These are phyloP conservation scores for Carex kokanica DNA, from an alignment of 176 grass and related monocot genomes.

Conservation along the genomic window DNA sequence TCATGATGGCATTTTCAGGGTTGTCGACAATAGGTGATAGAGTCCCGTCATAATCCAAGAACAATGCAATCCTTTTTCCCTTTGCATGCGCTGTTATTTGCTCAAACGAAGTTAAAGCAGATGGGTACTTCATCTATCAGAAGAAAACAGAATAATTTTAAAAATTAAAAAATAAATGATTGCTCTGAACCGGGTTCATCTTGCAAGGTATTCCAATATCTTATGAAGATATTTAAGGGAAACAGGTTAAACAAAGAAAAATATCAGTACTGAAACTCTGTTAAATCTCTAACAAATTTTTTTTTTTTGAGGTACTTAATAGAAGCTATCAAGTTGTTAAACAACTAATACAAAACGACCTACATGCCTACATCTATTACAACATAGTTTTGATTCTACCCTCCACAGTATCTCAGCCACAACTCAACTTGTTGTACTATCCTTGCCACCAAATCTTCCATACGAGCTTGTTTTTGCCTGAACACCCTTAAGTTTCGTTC, in stretches of 20 bases:
- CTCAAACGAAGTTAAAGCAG: slow-evolving; percentile 71
- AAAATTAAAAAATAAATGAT: neutral
- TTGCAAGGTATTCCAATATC: neutral
- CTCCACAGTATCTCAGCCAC: too few species aligned
- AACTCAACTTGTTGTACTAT: too few species aligned
- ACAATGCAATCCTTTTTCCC: slow-evolving; percentile 66
- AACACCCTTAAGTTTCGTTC: too few species aligned
- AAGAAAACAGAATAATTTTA: neutral
- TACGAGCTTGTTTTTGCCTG: too few species aligned
- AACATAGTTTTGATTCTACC: too few species aligned
- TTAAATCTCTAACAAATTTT: neutral
- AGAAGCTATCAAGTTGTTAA: too few species aligned
- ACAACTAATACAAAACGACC: too few species aligned
- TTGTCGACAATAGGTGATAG: slow-evolving; percentile 93
- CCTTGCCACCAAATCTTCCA: too few species aligned
- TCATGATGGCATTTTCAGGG: slow-evolving; percentile 83
- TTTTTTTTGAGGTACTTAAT: neutral
- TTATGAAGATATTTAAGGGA: neutral
- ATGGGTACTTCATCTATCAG: slow-evolving; percentile 65
- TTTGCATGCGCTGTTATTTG: slow-evolving; percentile 38
- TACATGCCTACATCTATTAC: too few species aligned
- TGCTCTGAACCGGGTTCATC: neutral
- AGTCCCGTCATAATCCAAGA: slow-evolving; percentile 92
- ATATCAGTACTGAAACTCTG: neutral
- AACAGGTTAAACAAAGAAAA: neutral